These are phyloP conservation scores for Cubamyces sp. DNA, from an alignment of 768 basidiomycete species.

Conservation along the genomic window DNA sequence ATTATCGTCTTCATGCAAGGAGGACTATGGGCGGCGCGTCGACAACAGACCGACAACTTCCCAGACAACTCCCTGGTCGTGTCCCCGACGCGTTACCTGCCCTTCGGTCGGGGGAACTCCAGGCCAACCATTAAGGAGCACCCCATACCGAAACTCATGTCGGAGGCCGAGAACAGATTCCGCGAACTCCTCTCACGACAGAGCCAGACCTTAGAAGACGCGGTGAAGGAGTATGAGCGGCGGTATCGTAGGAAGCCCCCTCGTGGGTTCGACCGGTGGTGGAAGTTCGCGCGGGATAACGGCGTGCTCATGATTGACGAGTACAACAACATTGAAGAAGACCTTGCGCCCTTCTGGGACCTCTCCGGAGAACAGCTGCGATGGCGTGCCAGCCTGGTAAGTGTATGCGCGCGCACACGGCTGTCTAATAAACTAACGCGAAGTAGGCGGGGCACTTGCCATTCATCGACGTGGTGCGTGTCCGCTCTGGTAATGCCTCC, in stretches of 20 bases:
- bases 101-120: slow-evolving; percentile 24
- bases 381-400: slow-evolving; percentile 60
- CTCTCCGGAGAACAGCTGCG: slow-evolving; percentile 75
- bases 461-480: slow-evolving; percentile 85
- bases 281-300: slow-evolving; percentile 73
- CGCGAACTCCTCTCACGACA: slow-evolving; percentile 68
- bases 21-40: slow-evolving; percentile 38
- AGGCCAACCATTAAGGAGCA: slow-evolving; percentile 48
- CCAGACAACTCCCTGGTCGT: slow-evolving; percentile 31
- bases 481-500: slow-evolving; percentile 63
- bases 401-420: slow-evolving; percentile 24
- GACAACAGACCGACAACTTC: slow-evolving; percentile 28
- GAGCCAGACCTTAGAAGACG: slow-evolving; percentile 77
- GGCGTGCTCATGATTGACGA: slow-evolving; percentile 86
- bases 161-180: slow-evolving; percentile 78
- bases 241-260: slow-evolving; percentile 84
- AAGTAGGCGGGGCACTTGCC: slow-evolving; percentile 74
- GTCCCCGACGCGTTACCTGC: slow-evolving; percentile 30
- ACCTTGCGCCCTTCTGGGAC: slow-evolving; percentile 85
- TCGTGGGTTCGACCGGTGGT: slow-evolving; percentile 91
- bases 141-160: slow-evolving; percentile 86
- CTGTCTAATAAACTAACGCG: slow-evolving; percentile 2
- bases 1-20: slow-evolving; percentile 38
- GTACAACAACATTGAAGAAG: slow-evolving; percentile 78
- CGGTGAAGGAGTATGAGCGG: slow-evolving; percentile 79